A percentile compares a stretch with the other conserved stretches of the same genome.
phyloP scores from a whole-genome alignment of 306 rosid genomes.

The Elaeagnus macrophylla region DNA sequence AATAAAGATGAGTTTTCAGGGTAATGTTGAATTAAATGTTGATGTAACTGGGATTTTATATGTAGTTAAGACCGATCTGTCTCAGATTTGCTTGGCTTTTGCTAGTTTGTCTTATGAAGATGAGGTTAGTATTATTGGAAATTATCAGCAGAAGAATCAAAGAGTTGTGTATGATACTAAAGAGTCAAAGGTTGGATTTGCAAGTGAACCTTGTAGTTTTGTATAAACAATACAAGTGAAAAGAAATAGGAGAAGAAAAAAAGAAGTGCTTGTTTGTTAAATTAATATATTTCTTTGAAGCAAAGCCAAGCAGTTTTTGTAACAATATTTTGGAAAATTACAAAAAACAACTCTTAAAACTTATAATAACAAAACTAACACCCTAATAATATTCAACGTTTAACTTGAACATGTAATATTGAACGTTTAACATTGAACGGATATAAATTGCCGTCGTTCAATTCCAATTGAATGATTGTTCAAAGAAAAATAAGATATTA shows the following conservation, averaged over 20 bases:
- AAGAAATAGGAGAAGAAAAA: not conserved
- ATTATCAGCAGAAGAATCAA: slow-evolving; percentile 82
- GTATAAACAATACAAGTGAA: slow-evolving; percentile 14
- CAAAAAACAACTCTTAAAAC: no score
- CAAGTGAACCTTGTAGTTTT: slow-evolving; percentile 63
- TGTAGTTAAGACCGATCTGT: slow-evolving; percentile 48
- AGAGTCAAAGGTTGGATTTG: slow-evolving; percentile 70
- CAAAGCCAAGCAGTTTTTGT: slow-evolving; percentile 23
- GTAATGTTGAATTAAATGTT: slow-evolving; percentile 43
- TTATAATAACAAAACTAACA: no score
- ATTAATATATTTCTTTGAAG: slow-evolving; percentile 15
- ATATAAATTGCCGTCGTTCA: no score
- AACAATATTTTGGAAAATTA: no score
- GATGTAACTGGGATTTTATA: slow-evolving; percentile 52
- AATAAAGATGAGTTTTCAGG: slow-evolving; percentile 51
- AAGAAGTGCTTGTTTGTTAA: slow-evolving; percentile 6
- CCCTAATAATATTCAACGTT: no score
- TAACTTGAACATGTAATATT: no score
- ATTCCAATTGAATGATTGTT: no score
- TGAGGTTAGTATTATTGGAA: slow-evolving; percentile 56
- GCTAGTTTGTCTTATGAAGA: slow-evolving; percentile 52
- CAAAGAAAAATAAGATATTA: no score
- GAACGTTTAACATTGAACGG: no score
- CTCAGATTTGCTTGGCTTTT: slow-evolving; percentile 70
- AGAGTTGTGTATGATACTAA: slow-evolving; percentile 70